Percentiles rank a stretch among this genome's conserved stretches.
Conservation (phyloP, 371 early-diverging fungal genomes). For the Syncephalastrum sp. region DNA sequence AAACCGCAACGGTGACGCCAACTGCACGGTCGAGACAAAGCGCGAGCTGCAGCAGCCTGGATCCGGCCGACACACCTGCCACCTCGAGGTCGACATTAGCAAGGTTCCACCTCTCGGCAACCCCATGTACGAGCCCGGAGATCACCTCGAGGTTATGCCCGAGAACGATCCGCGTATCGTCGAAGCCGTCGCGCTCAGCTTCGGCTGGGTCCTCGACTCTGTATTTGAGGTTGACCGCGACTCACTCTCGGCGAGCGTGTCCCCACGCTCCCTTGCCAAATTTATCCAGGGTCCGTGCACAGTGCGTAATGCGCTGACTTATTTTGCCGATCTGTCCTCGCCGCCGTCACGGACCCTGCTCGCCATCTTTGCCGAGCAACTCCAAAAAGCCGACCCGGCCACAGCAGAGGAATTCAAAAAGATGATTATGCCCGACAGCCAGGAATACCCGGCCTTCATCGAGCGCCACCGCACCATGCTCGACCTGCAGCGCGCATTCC, state of each 20-base stretch:
- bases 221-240: conserved; percentile 48
- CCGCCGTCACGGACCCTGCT: conserved; percentile 51
- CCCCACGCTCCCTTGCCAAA: conserved; percentile 51
- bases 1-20: conserved; percentile 32
- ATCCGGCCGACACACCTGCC: conserved; percentile 47
- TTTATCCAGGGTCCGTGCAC: conserved; percentile 48
- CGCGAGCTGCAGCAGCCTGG: conserved; percentile 36
- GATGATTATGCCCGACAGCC: conserved; percentile 39
- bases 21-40: conserved; percentile 23
- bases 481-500: conserved; percentile 43
- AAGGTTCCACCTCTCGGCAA: conserved; percentile 17
- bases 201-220: conserved; percentile 53
- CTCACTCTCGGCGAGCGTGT: conserved; percentile 20
- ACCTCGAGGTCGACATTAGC: conserved; percentile 46
- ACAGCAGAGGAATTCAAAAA: conserved; percentile 36
- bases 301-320: conserved; percentile 46
- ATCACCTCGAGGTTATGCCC: conserved; percentile 58
- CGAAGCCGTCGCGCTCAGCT: conserved; percentile 42
- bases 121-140: conserved; percentile 46
- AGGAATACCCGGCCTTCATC: conserved; percentile 42
- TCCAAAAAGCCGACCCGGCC: conserved; percentile 29
- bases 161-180: conserved; percentile 38
- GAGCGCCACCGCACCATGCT: conserved; percentile 45
- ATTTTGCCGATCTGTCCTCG: conserved; percentile 48
- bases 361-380: conserved; percentile 38